Evolutionary conservation across 148 eudicot genomes (phyloP), one percentile per base, ranked within the genome.

Genomic region (Nyssa sinensis): DNA sequence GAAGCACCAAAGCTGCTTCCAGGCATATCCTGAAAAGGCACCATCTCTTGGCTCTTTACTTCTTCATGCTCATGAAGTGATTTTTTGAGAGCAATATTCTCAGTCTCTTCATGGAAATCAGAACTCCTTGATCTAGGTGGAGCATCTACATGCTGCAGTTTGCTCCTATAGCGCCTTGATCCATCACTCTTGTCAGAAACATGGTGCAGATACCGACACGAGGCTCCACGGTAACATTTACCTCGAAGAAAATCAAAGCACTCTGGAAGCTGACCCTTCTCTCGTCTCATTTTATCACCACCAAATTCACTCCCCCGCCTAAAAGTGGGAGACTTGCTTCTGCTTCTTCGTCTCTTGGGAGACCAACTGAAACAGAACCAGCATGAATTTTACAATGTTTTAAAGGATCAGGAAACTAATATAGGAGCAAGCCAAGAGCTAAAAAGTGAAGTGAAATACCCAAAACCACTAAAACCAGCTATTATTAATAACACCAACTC

Each of bases 161-260:
- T 88, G 76, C 79, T 84, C 76, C 82, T 86, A 75, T 79, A 35
- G 31, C 69, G 80, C 80, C 88, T 83, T 32, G 84, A 77, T 70
- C 81, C 79, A 34, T 85, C 90, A 70, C 70, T 74, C 80, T 74
- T 92, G 27, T 78, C 79, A 25, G 76, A 71, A 25, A 87, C 94
- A 73, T 66, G 81, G 77, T 91, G 98, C 79, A 82, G 17, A 81
- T 83, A 95, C 66, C 92, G 91, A 75, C 98, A 95, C 28, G 88
- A 84, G 27, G 91, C 87, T 73, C 98, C 98, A 75, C 97, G 93
- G 69, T 79, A 82, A 69, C 98, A 95, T 79, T 81, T 81, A 49
- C 98, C 97, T 61, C 86, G 85, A 47, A 80, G 84, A 78, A 82
- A 90, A 79, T 92, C 89, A 77, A 88, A 81, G 84, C 97, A 95